A percentile compares a stretch with the other conserved stretches of the same genome.
phyloP scores from a whole-genome alignment of 192 early-diverging fungal species.

The Pilobolus umbonatus region DNA sequence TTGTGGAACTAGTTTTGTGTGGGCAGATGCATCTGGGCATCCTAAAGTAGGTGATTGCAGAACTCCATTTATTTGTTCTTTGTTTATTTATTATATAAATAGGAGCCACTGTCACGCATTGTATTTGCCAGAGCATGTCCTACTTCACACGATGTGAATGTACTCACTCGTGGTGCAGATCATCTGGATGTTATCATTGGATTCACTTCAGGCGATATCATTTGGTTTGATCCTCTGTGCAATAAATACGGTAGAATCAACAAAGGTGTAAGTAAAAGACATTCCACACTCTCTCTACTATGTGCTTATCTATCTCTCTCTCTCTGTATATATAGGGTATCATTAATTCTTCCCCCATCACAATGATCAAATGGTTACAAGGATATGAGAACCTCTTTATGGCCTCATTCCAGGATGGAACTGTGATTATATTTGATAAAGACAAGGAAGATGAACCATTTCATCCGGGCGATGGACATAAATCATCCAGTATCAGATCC shows the following conservation, averaged over 20 bases:
- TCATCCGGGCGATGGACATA: conserved; percentile 14
- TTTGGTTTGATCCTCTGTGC: conserved; percentile 85
- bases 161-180: conserved; percentile 64
- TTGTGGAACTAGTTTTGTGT: conserved; percentile 63
- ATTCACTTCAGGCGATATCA: conserved; percentile 72
- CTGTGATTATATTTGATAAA: conserved; percentile 84
- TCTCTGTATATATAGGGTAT: conserved; percentile 41
- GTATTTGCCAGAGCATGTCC: conserved; percentile 73
- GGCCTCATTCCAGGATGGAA: conserved; percentile 83
- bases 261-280: conserved; percentile 54
- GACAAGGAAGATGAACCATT: conserved; percentile 77
- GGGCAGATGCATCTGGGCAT: conserved; percentile 59
- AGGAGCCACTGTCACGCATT: conserved; percentile 80
- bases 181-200: conserved; percentile 85
- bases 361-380: conserved; percentile 88
- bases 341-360: conserved; percentile 66
- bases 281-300: background rate
- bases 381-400: conserved; percentile 82
- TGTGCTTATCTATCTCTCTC: background rate
- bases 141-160: conserved; percentile 85
- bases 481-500: background rate
- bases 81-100: background rate
- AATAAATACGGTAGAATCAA: conserved; percentile 90
- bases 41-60: conserved; percentile 46
- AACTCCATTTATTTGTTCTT: background rate